Conservation (phyloP, 352 stramenopile species). For the Globisporangium megalacanthum region DNA sequence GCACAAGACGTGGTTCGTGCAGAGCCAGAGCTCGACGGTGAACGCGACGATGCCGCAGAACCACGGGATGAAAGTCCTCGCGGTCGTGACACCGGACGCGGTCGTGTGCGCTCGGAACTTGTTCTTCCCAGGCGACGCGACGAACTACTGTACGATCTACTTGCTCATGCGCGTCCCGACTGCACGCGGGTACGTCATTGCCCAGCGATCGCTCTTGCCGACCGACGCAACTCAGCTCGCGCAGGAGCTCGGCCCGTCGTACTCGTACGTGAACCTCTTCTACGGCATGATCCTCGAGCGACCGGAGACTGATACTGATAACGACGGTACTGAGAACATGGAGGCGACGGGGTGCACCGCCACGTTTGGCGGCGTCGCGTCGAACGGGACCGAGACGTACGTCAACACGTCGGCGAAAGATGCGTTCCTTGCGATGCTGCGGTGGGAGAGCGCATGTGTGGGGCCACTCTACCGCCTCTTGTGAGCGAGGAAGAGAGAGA, state of each 20-base stretch:
- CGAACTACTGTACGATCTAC: constrained; percentile 17
- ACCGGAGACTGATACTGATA: too few species aligned
- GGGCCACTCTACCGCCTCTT: constrained; percentile 3
- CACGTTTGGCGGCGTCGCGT: constrained; percentile 19
- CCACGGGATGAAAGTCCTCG: constrained; percentile 30
- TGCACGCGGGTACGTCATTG: constrained; percentile 16
- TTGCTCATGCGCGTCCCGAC: constrained; percentile 14
- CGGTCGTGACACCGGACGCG: constrained; percentile 17
- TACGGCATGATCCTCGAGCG: constrained; percentile 18
- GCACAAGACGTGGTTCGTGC: constrained; percentile 23
- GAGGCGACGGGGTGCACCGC: constrained; percentile 10
- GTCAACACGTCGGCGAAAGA: constrained; percentile 19
- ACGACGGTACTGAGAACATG: background rate
- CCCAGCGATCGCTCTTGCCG: constrained; percentile 19
- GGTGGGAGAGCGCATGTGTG: constrained; percentile 16
- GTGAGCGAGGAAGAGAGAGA: background rate
- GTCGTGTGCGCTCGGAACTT: constrained; percentile 17
- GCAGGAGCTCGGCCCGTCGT: constrained; percentile 6
- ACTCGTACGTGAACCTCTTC: constrained; percentile 21
- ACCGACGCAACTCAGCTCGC: constrained; percentile 5
- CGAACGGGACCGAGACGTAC: constrained; percentile 20
- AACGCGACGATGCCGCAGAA: constrained; percentile 18
- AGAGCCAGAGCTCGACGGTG: constrained; percentile 14
- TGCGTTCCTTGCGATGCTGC: constrained; percentile 17
- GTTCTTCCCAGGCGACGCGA: constrained; percentile 13